Base-by-base conservation (phyloP, 768 basidiomycete genomes). In the Neoboletus magnificus region DNA sequence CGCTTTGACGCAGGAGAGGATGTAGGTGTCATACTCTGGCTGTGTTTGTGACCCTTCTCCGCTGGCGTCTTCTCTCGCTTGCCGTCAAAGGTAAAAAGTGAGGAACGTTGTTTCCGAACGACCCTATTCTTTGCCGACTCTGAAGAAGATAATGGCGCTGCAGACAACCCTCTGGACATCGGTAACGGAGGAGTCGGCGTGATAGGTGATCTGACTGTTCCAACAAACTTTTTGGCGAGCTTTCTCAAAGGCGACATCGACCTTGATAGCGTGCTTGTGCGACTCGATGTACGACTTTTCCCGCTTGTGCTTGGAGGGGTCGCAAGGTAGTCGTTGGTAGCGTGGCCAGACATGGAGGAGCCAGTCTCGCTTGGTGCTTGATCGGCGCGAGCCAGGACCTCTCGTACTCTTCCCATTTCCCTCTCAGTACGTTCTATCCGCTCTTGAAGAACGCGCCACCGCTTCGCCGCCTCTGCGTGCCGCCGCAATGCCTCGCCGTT, bases 401-500 rank as follows among this genome's bases (percentile, higher is more conserved):
- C 84, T 53, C 85, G 84, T 3, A 84, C 82, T 53, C 68, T 76
- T 57, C 87, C 86, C 89, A 97, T 90, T 59, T 94, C 92, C 27
- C 77, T 73, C 62, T 95, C 92, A 12, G 91, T 91, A 54, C 89
- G 78, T 22, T 80, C 66, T 62, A 97, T 93, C 48, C 91, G 83
- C 52, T 93, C 90, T 58, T 81, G 81, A 33, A 97, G 75, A 60
- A 80, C 85, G 57, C 81, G 80, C 93, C 93, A 97, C 47, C 92
- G 81, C 61, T 89, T 84, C 20, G 87, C 88, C 58, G 92, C 92
- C 65, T 97, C 95, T 3, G 89, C 88, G 68, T 92, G 91, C 62
- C 93, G 79, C 57, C 95, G 81, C 47, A 98, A 73, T 33, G 93
- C 93, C 74, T 98, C 96, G 1, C 96, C 96, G 60, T 98, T 98